A percentile compares a stretch with the other conserved stretches of the same genome.
Conservation (phyloP, 2,329 filamentous ascomycete species). For the Fusarium vanettenii region DNA sequence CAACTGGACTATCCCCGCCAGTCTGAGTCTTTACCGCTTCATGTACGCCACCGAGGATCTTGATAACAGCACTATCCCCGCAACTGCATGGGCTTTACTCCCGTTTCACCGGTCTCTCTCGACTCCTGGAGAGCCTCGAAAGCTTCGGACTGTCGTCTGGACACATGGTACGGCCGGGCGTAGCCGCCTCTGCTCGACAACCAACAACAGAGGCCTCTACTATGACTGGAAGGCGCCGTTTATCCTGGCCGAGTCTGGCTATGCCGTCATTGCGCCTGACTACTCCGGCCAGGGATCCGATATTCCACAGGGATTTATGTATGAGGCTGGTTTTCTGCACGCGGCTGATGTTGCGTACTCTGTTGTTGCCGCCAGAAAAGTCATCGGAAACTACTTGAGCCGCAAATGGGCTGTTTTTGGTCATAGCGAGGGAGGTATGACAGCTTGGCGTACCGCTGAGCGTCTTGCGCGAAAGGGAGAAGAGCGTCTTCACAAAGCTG, state of each 20-base stretch:
- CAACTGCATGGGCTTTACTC: neutral
- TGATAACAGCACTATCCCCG: neutral
- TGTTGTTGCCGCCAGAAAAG: slow-evolving; percentile 28
- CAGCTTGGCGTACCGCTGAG: slow-evolving; percentile 40
- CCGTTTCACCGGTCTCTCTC: neutral
- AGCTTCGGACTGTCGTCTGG: slow-evolving; percentile 36
- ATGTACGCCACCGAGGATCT: slow-evolving; percentile 6
- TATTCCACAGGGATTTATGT: slow-evolving; percentile 35
- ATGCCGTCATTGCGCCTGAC: slow-evolving; percentile 13
- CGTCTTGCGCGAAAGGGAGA: slow-evolving; percentile 23
- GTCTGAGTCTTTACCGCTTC: neutral
- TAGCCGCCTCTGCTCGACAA: slow-evolving; percentile 35
- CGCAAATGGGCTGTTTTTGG: slow-evolving; percentile 39
- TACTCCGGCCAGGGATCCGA: slow-evolving; percentile 21
- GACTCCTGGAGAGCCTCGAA: neutral
- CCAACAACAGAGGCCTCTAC: slow-evolving; percentile 36
- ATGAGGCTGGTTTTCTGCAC: slow-evolving; percentile 30
- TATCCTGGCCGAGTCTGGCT: slow-evolving; percentile 18
- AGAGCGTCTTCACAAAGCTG: neutral
- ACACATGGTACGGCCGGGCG: slow-evolving; percentile 41
- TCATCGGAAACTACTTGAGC: slow-evolving; percentile 11
- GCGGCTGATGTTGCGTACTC: slow-evolving; percentile 30
- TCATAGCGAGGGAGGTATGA: slow-evolving; percentile 42
- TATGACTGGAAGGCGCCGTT: slow-evolving; percentile 39
- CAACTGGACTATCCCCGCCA: slow-evolving; percentile 8